phyloP scores from a whole-genome alignment of 129 eudicot species.

The sunflower (Helianthus annuus) region DNA sequence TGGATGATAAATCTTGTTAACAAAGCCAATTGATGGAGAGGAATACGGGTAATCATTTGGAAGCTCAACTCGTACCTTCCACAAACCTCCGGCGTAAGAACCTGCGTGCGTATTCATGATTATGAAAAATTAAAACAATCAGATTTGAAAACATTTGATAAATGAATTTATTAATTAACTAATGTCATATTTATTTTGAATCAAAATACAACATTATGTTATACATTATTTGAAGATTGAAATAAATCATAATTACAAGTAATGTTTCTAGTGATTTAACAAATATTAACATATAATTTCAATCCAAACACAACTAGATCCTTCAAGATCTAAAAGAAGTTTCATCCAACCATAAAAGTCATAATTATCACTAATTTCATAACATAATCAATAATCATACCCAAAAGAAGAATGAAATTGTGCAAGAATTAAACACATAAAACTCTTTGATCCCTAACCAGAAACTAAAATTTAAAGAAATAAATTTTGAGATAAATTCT shows the following conservation, averaged over 20 bases:
- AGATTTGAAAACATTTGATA: too few species aligned
- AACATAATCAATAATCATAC: neutral
- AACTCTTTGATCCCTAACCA: too few species aligned
- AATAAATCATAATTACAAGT: neutral
- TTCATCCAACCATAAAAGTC: neutral
- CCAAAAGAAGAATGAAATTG: neutral
- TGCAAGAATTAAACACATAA: neutral
- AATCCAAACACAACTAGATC: neutral
- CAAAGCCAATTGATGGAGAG: conserved; percentile 75
- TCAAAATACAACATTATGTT: conserved; percentile 16
- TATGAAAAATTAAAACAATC: too few species aligned
- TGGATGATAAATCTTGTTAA: conserved; percentile 76
- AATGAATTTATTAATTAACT: too few species aligned
- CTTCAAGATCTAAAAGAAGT: conserved; percentile 1
- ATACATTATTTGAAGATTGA: conserved; percentile 3
- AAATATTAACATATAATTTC: neutral
- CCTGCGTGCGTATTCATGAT: conserved; percentile 34
- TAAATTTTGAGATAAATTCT: neutral
- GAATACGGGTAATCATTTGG: conserved; percentile 86
- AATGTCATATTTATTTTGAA: neutral
- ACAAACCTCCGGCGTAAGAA: conserved; percentile 73
- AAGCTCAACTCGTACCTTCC: conserved; percentile 81
- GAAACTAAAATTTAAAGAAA: neutral
- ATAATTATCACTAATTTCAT: neutral
- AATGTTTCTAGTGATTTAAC: neutral